Evolutionary conservation across 345 rosid species (phyloP).

Genomic region (Citrus unshiu): DNA sequence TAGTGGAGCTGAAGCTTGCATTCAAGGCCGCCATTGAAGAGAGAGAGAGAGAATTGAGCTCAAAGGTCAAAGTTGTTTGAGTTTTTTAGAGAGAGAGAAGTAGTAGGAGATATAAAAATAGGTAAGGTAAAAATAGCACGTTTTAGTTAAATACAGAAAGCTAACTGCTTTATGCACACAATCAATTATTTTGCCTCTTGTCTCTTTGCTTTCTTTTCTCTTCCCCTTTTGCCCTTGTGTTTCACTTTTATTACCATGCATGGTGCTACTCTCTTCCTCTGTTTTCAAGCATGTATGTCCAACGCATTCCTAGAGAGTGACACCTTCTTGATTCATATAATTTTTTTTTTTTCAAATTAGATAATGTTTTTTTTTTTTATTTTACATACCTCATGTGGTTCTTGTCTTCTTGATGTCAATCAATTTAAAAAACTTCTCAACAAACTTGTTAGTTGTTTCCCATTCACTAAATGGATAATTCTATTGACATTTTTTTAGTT

Average conservation of each 20-base stretch:
- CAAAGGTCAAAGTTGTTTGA: not conserved
- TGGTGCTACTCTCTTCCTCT: rapidly evolving
- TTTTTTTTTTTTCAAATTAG: too few species aligned
- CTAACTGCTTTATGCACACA: conserved; percentile 11
- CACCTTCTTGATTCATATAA: too few species aligned
- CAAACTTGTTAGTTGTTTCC: not conserved
- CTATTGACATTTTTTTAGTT: not conserved
- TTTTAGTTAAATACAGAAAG: conserved; percentile 30
- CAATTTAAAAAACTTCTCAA: not conserved
- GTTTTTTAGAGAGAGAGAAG: not conserved
- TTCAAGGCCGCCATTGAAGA: conserved; percentile 39
- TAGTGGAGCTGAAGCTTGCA: not conserved
- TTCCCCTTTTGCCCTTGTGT: not conserved
- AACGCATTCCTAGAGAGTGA: too few species aligned
- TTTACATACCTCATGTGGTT: not conserved
- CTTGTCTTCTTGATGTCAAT: not conserved
- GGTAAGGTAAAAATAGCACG: conserved; percentile 23
- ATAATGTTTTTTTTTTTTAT: too few species aligned
- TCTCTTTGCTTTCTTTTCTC: not conserved
- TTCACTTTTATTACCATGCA: not conserved
- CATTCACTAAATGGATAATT: not conserved
- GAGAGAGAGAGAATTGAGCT: conserved; percentile 4
- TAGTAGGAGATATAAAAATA: conserved; percentile 7
- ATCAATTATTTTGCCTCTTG: conserved; percentile 1
- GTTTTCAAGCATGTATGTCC: too few species aligned